Evolutionary conservation across 192 early-diverging fungal genomes (phyloP).

Genomic region (Funneliformis mosseae): DNA sequence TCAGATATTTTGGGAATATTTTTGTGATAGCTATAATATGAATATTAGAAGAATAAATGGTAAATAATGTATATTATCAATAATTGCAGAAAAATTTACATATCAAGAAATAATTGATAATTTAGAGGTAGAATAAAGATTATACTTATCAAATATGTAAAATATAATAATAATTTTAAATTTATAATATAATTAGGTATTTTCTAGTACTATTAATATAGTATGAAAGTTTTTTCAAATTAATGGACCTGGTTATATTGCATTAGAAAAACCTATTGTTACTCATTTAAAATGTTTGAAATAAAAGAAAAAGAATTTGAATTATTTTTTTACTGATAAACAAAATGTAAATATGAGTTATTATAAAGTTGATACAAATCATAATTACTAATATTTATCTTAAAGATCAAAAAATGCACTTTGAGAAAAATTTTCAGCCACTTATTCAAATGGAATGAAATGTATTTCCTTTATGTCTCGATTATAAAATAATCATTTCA

Average conservation of each 20-base stretch:
- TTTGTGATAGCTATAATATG: not conserved
- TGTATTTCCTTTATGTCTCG: too few relatives aligned
- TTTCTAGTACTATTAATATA: not conserved
- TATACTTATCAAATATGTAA: too few relatives aligned
- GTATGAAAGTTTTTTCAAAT: not conserved
- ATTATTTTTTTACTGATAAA: too few relatives aligned
- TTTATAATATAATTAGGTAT: not conserved
- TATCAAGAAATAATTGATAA: not conserved
- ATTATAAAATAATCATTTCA: too few relatives aligned
- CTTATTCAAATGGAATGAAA: too few relatives aligned
- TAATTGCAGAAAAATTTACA: slow-evolving; percentile 10
- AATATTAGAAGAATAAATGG: not conserved
- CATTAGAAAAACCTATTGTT: not conserved
- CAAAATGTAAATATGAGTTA: too few relatives aligned
- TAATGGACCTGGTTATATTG: too few relatives aligned
- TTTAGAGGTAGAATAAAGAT: not conserved
- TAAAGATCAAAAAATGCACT: too few relatives aligned
- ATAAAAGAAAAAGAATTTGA: not conserved
- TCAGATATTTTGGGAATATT: not conserved
- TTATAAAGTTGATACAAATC: too few relatives aligned
- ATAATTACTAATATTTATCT: too few relatives aligned
- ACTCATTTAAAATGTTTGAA: not conserved
- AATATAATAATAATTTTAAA: too few relatives aligned
- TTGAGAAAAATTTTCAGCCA: too few relatives aligned
- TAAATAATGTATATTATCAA: slow-evolving; percentile 1